Evolutionary conservation across 352 stramenopile genomes (phyloP).

Genomic region (Blastocystis hominis): DNA sequence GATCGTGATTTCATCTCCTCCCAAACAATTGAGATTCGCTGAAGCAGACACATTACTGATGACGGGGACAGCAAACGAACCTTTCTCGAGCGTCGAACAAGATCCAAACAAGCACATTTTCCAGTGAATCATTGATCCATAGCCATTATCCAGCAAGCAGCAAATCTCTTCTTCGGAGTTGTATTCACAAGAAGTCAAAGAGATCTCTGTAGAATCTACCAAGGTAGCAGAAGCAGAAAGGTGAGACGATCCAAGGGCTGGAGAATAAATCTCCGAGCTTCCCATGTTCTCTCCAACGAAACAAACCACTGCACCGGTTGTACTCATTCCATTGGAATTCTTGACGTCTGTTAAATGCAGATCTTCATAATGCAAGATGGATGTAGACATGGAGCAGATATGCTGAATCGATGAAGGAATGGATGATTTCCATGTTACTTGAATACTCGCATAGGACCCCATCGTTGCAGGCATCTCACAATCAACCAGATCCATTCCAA

Average conservation of each 20-base stretch:
- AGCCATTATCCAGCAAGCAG: neutral
- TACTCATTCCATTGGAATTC: neutral
- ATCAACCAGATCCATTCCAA: neutral
- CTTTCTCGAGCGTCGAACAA: neutral
- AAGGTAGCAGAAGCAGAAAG: neutral
- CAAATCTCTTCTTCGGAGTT: neutral
- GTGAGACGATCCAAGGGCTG: neutral
- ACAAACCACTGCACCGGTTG: neutral
- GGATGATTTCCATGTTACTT: neutral
- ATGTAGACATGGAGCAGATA: neutral
- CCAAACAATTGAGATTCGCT: neutral
- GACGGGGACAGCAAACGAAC: neutral
- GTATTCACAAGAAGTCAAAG: neutral
- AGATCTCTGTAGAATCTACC: neutral
- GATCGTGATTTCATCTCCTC: neutral
- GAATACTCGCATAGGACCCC: neutral
- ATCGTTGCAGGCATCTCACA: neutral
- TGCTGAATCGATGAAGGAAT: neutral
- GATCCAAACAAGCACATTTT: neutral
- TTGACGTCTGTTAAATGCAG: neutral
- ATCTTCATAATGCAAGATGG: neutral
- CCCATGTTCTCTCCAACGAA: conserved; percentile 4
- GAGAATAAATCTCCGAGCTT: neutral
- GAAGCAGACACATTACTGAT: neutral
- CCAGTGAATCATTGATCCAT: neutral